Percentiles rank a stretch among this genome's conserved stretches.
phyloP scores from a whole-genome alignment of 2,329 filamentous ascomycete genomes.

The Pseudogymnoascus sp. region DNA sequence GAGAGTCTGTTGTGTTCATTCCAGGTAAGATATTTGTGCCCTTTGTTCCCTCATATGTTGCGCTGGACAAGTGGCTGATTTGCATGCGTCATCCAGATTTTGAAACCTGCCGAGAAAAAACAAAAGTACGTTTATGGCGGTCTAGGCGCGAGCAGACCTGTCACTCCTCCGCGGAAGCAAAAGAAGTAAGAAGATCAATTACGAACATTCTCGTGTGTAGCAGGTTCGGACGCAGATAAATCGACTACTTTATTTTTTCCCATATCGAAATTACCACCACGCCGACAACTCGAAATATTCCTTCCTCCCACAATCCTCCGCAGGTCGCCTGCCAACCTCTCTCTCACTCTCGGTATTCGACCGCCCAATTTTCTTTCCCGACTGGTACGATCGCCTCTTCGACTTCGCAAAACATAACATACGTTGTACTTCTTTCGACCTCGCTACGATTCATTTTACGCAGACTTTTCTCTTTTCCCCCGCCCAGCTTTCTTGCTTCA shows the following conservation, averaged over 20 bases:
- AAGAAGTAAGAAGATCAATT: slow-evolving; percentile 65
- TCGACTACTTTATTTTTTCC: not conserved
- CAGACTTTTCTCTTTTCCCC: not conserved
- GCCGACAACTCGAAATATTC: not conserved
- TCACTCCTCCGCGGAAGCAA: slow-evolving; percentile 63
- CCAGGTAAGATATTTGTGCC: slow-evolving; percentile 57
- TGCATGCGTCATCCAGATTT: slow-evolving; percentile 52
- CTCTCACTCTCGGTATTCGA: not conserved
- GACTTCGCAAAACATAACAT: slow-evolving; percentile 11
- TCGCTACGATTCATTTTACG: not conserved
- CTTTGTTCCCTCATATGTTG: not conserved
- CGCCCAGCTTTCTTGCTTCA: not conserved
- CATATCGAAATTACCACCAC: slow-evolving; percentile 1
- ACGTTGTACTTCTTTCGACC: not conserved
- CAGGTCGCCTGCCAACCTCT: not conserved
- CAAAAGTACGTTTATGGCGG: slow-evolving; percentile 93
- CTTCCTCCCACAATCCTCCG: not conserved
- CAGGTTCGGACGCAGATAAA: slow-evolving; percentile 95
- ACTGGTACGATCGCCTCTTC: slow-evolving; percentile 11
- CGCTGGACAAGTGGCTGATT: slow-evolving; percentile 16
- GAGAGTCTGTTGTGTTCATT: slow-evolving; percentile 98
- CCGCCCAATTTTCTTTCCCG: not conserved
- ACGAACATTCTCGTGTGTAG: slow-evolving; percentile 63
- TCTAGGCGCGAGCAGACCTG: slow-evolving; percentile 61
- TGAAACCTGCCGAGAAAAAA: slow-evolving; percentile 99